Conservation (phyloP, 371 early-diverging fungal genomes). For the Mortierella sp. region DNA sequence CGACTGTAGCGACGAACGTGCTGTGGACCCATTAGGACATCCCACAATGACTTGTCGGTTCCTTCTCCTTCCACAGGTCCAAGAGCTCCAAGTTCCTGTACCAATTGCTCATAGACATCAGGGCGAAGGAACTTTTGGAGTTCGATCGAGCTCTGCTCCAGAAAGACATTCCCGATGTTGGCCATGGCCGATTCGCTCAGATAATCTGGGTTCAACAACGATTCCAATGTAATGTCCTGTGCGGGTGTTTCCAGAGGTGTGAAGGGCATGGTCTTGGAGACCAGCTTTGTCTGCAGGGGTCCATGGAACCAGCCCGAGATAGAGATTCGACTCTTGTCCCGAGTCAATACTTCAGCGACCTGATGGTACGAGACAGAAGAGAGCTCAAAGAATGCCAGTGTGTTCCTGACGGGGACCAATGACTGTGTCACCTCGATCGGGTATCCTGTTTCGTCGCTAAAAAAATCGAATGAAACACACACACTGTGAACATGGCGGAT, state of each 20-base stretch:
- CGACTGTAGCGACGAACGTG: slow-evolving; percentile 59
- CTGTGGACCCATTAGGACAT: slow-evolving; percentile 58
- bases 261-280: slow-evolving; percentile 51
- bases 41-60: slow-evolving; percentile 26
- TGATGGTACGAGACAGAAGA: slow-evolving; percentile 74
- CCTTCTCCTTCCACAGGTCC: slow-evolving; percentile 28
- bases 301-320: slow-evolving; percentile 83
- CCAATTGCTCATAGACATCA: slow-evolving; percentile 55
- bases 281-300: slow-evolving; percentile 53
- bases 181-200: slow-evolving; percentile 37
- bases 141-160: slow-evolving; percentile 67
- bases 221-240: slow-evolving; percentile 24
- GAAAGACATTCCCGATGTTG: slow-evolving; percentile 60
- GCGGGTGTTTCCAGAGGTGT: not conserved
- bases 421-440: slow-evolving; percentile 62
- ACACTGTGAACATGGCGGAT: not conserved
- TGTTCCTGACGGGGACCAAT: slow-evolving; percentile 70
- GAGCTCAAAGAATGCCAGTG: slow-evolving; percentile 75
- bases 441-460: slow-evolving; percentile 55
- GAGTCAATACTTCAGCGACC: slow-evolving; percentile 70
- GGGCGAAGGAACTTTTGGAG: slow-evolving; percentile 63
- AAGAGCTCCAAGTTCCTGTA: slow-evolving; percentile 38
- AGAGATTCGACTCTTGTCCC: slow-evolving; percentile 65
- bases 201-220: slow-evolving; percentile 64
- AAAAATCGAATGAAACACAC: not conserved